A percentile compares a stretch with the other conserved stretches of the same genome.
Conservation (phyloP, 495 filamentous ascomycete species). For the Aspergillus saccharolyticus region DNA sequence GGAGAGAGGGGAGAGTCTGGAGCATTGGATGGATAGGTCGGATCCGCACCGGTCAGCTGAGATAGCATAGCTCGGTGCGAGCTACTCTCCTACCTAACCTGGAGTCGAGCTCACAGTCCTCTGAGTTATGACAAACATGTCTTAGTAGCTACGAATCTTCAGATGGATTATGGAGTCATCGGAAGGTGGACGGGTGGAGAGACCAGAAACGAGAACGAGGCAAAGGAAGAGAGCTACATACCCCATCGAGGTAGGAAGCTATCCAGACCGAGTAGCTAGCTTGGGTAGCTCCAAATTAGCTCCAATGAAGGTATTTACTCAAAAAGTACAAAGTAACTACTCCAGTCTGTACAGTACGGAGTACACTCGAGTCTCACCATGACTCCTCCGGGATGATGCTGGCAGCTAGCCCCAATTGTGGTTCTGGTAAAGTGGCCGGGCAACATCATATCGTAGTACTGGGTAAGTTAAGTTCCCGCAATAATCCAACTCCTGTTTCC, state of each 20-base stretch:
- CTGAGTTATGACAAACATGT: not conserved
- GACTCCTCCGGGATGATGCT: not conserved
- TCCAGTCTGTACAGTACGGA: not conserved
- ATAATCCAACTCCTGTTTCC: too few relatives aligned
- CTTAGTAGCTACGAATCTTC: not conserved
- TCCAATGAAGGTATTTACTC: not conserved
- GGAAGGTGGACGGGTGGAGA: not conserved
- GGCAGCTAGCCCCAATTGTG: not conserved
- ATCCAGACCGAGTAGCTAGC: not conserved
- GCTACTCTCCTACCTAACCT: constrained; percentile 4
- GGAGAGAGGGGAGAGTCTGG: not conserved
- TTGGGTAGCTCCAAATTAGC: not conserved
- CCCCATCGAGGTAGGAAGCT: not conserved
- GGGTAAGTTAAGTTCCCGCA: not conserved
- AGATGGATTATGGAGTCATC: not conserved
- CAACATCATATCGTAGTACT: not conserved
- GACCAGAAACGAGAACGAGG: not conserved
- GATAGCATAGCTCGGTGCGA: not conserved
- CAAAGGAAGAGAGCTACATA: not conserved
- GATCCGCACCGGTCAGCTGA: not conserved
- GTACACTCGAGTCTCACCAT: not conserved
- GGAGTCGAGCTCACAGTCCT: too few relatives aligned
- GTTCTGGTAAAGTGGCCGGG: not conserved
- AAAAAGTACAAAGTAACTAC: not conserved
- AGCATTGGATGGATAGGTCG: not conserved